phyloP scores from a whole-genome alignment of 2,329 filamentous ascomycete species.

The Phyllosticta paracitricarpa region DNA sequence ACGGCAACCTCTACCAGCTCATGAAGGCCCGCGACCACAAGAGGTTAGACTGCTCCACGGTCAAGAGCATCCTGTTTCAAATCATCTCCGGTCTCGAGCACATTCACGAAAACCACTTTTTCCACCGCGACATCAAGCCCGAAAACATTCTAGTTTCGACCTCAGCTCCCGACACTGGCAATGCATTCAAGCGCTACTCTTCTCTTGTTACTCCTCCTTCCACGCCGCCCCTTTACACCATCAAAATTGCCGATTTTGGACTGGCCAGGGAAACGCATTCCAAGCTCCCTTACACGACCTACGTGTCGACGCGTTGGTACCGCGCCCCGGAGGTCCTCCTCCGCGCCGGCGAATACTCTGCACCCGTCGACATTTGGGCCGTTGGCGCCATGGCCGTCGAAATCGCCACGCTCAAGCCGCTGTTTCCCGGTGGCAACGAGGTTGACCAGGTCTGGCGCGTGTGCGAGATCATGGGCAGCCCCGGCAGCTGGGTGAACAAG shows the following conservation, averaged over 20 bases:
- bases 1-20: conserved; percentile 94
- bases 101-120: conserved; percentile 94
- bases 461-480: conserved; percentile 98
- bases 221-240: conserved; percentile 85
- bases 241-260: conserved; percentile 98
- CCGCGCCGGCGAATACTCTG: conserved; percentile 90
- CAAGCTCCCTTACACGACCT: conserved; percentile 92
- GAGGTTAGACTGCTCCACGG: conserved; percentile 74
- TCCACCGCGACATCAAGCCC: conserved; percentile 97
- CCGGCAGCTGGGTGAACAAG: conserved; percentile 96
- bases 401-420: conserved; percentile 87
- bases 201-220: conserved; percentile 88
- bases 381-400: conserved; percentile 98
- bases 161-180: conserved; percentile 70
- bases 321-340: conserved; percentile 86
- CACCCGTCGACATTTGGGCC: conserved; percentile 97
- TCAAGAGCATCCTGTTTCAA: conserved; percentile 96
- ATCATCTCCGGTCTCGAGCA: conserved; percentile 94
- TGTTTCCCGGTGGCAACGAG: conserved; percentile 96
- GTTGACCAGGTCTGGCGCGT: conserved; percentile 98
- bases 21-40: conserved; percentile 99
- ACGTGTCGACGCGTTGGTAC: conserved; percentile 96
- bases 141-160: conserved; percentile 98
- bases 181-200: conserved; percentile 87
- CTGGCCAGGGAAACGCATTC: conserved; percentile 96